phyloP scores from a whole-genome alignment of 305 asterid species.

The Lippia alba region DNA sequence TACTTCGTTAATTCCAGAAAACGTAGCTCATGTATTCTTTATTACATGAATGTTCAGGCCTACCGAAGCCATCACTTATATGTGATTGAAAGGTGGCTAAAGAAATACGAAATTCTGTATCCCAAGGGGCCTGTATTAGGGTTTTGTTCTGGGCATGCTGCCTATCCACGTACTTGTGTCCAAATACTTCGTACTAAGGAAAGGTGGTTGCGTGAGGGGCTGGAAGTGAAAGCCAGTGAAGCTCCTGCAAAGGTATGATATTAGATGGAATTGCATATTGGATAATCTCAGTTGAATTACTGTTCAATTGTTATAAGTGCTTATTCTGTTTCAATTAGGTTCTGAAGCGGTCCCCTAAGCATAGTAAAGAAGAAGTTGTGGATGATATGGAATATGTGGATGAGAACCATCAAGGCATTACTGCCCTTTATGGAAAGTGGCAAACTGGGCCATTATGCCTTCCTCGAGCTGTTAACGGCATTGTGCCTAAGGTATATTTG shows the following conservation, averaged over 20 bases:
- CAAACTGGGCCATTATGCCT: slow-evolving; percentile 83
- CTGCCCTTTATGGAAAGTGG: slow-evolving; percentile 88
- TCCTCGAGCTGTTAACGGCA: slow-evolving; percentile 86
- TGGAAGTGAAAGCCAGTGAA: slow-evolving; percentile 86
- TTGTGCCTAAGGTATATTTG: slow-evolving; percentile 84
- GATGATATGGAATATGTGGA: slow-evolving; percentile 55
- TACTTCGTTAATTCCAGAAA: slow-evolving; percentile 20
- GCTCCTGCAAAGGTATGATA: slow-evolving; percentile 77
- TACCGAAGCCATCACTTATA: slow-evolving; percentile 85
- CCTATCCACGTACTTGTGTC: slow-evolving; percentile 92
- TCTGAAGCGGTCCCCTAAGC: slow-evolving; percentile 64
- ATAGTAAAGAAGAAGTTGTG: slow-evolving; percentile 51
- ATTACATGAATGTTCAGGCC: slow-evolving; percentile 59
- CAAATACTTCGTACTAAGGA: slow-evolving; percentile 73
- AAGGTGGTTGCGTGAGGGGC: slow-evolving; percentile 90
- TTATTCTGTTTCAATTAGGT: slow-evolving; percentile 49
- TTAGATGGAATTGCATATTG: slow-evolving; percentile 30
- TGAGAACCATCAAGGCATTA: slow-evolving; percentile 50
- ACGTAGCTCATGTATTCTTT: background rate
- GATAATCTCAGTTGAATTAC: slow-evolving; percentile 26
- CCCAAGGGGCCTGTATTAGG: slow-evolving; percentile 97
- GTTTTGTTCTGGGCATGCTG: slow-evolving; percentile 84
- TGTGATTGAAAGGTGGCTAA: slow-evolving; percentile 90
- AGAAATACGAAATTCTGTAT: slow-evolving; percentile 72
- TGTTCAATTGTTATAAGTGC: slow-evolving; percentile 24